phyloP scores from a whole-genome alignment of 228 moss, liverwort and hornwort species.

The Sphagnum fallax region DNA sequence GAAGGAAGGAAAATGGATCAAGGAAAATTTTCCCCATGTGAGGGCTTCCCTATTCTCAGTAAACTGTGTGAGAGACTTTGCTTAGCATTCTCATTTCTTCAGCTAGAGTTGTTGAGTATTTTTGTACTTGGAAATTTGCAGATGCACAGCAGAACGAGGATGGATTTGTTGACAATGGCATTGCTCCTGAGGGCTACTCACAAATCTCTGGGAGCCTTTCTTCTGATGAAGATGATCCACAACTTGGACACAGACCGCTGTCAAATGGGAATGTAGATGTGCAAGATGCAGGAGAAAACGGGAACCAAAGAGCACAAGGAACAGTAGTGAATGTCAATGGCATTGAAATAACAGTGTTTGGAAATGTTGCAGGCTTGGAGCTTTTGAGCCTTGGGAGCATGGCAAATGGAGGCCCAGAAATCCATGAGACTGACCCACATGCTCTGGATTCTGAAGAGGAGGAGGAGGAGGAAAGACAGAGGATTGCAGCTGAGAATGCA shows the following conservation, averaged over 20 bases:
- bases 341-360: constrained; percentile 47
- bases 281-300: constrained; percentile 4
- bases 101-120: no score
- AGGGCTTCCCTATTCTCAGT: no score
- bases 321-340: constrained; percentile 50
- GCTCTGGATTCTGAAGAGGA: constrained; percentile 42
- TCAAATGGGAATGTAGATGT: constrained; percentile 19
- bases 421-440: constrained; percentile 20
- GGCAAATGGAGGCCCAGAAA: constrained; percentile 7
- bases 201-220: constrained; percentile 22
- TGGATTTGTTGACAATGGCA: constrained; percentile 14
- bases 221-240: constrained; percentile 12
- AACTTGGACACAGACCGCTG: constrained; percentile 12
- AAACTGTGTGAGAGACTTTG: no score
- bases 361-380: constrained; percentile 46
- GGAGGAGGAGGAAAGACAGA: constrained; percentile 39
- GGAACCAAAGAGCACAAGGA: constrained; percentile 25
- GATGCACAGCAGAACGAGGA: constrained; percentile 30
- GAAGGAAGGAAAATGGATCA: no score
- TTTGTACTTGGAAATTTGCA: neutral
- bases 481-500: constrained; percentile 39
- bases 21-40: no score
- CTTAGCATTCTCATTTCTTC: no score
- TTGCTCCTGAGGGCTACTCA: constrained; percentile 33
- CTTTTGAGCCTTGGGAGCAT: constrained; percentile 23